Percentiles rank a stretch among this genome's conserved stretches.
Evolutionary conservation across 352 stramenopile genomes (phyloP).

Genomic region (Pythium monospermum): DNA sequence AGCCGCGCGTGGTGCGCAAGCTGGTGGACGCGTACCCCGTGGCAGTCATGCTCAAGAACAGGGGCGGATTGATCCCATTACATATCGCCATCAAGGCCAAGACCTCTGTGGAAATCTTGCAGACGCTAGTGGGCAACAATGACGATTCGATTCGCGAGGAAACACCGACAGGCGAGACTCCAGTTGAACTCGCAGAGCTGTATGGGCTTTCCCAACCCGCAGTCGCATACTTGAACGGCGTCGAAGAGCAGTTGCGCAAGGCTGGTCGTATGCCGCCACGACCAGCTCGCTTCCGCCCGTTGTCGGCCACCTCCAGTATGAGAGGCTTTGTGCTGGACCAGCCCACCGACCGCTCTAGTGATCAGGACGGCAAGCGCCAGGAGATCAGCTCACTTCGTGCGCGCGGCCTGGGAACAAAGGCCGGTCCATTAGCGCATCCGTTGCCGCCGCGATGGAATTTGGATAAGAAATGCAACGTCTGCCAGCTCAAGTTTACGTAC

Average conservation of each 20-base stretch:
- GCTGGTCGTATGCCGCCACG: slow-evolving; percentile 43
- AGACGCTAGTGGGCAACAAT: slow-evolving; percentile 40
- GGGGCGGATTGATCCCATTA: slow-evolving; percentile 66
- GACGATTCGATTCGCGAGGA: slow-evolving; percentile 57
- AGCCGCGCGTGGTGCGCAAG: slow-evolving; percentile 57
- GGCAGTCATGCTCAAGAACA: slow-evolving; percentile 62
- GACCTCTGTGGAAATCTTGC: slow-evolving; percentile 57
- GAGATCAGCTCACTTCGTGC: slow-evolving; percentile 16
- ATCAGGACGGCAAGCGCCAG: not conserved
- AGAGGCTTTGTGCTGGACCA: slow-evolving; percentile 6
- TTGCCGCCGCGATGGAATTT: slow-evolving; percentile 67
- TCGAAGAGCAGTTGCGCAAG: slow-evolving; percentile 40
- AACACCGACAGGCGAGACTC: slow-evolving; percentile 65
- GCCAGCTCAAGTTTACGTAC: slow-evolving; percentile 82
- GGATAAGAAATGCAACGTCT: slow-evolving; percentile 79
- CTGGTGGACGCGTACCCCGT: slow-evolving; percentile 54
- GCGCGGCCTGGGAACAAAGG: not conserved
- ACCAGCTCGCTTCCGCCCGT: slow-evolving; percentile 42
- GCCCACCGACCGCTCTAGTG: not conserved
- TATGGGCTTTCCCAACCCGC: slow-evolving; percentile 48
- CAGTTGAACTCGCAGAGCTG: slow-evolving; percentile 52
- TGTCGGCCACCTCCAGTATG: slow-evolving; percentile 14
- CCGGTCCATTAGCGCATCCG: slow-evolving; percentile 17
- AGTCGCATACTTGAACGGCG: slow-evolving; percentile 34
- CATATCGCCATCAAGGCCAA: slow-evolving; percentile 83